Evolutionary conservation across 2,329 filamentous ascomycete genomes (phyloP), one percentile per base, ranked within the genome.

Genomic region (Aureobasidium sp.): DNA sequence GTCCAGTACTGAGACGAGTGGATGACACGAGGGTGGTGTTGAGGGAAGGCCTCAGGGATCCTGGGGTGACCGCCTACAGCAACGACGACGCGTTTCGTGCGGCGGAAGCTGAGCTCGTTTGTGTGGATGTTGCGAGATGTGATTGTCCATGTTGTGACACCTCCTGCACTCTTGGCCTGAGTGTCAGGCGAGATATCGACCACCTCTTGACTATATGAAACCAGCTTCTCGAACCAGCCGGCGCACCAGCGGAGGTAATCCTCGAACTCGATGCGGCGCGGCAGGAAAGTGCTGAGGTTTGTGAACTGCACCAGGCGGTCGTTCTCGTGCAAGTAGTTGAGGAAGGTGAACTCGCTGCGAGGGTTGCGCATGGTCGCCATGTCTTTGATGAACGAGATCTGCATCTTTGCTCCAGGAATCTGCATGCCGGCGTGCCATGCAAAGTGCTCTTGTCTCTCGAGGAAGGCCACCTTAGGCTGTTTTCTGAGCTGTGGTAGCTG

Each of bases 331-430:
- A 97, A 84, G 74, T 97, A 97, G 77, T 97, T 97, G 71, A 96
- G 80, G 77, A 97, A 97, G 15, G 93, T 97, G 75, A 97, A 97
- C 70, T 91, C 84, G 67, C 90, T 96, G 66, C 88, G 85, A 8
- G 93, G 93, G 72, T 97, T 87, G 63, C 93, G 84, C 67, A 96
- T 81, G 3, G 90, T 94, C 3, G 93, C 93, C 74, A 97, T 84
- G 72, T 97, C 93, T 78, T 97, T 97, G 78, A 97, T 83, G 78
- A 96, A 97, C 11, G 90, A 95, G 68, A 97, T 97, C 73, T 97
- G 93, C 93, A 97, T 97, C 77, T 89, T 91, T 58, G 92, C 90
- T 5, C 91, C 92, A 0, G 91, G 90, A 3, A 97, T 83, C 63
- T 97, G 85, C 93, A 97, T 97, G 64, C 93, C 93, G 0, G 91